A percentile compares a stretch with the other conserved stretches of the same genome.
These are phyloP conservation scores for Neofusicoccum cordaticola DNA, from an alignment of 2,329 filamentous ascomycete genomes.

Conservation along the genomic window DNA sequence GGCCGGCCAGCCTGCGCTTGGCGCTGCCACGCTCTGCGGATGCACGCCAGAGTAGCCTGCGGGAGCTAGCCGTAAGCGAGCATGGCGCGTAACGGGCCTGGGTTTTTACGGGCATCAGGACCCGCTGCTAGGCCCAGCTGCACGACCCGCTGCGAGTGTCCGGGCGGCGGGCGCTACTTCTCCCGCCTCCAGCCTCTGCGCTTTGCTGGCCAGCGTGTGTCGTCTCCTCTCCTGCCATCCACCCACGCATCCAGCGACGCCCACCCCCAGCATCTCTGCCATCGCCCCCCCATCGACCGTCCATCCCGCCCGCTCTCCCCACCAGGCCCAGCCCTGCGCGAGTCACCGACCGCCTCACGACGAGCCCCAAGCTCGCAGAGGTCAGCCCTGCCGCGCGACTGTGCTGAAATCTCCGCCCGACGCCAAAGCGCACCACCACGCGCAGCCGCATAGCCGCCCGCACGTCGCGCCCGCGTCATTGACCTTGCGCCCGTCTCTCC, in stretches of 20 bases:
- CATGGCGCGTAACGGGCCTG: background rate
- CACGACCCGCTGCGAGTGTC: slow-evolving; percentile 6
- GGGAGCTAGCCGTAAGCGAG: background rate
- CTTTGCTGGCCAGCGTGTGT: slow-evolving; percentile 13
- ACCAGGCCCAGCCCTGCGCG: background rate
- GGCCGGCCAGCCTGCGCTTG: too few relatives aligned
- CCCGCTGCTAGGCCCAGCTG: background rate
- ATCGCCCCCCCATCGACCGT: slow-evolving; percentile 1
- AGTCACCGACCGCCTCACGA: slow-evolving; percentile 3
- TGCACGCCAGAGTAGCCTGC: too few relatives aligned
- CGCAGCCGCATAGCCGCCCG: background rate
- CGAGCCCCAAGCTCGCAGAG: background rate
- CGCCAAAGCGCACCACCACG: background rate
- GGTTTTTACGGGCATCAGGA: background rate
- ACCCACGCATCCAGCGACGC: background rate
- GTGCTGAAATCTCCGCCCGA: slow-evolving; percentile 7
- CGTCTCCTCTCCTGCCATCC: slow-evolving; percentile 10
- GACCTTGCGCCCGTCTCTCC: background rate
- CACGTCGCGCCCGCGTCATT: slow-evolving; percentile 4
- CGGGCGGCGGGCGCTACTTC: slow-evolving; percentile 4
- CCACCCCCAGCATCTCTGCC: background rate
- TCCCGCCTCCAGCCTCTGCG: slow-evolving; percentile 12
- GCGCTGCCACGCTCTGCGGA: too few relatives aligned
- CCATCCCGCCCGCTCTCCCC: slow-evolving; percentile 20
- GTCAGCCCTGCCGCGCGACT: slow-evolving; percentile 12